Conservation (phyloP, 2,329 filamentous ascomycete genomes). For the Ophiostoma sp. region DNA sequence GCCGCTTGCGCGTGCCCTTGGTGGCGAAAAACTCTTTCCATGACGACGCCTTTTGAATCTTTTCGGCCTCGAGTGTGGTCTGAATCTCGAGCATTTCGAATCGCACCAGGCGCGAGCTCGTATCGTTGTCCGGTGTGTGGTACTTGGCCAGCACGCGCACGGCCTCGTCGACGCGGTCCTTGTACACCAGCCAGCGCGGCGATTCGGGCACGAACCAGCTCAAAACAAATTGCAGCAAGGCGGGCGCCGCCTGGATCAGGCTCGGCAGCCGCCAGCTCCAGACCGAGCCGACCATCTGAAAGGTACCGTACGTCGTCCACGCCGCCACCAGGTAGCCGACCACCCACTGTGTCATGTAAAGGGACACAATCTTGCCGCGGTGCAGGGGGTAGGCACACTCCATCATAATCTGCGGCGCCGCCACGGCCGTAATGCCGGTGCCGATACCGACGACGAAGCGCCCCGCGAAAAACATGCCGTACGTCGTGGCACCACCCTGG, state of each 20-base stretch:
- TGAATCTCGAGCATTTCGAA: conserved; percentile 38
- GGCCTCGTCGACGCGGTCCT: conserved; percentile 34
- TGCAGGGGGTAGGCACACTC: conserved; percentile 78
- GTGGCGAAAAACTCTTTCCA: conserved; percentile 38
- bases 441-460: conserved; percentile 68
- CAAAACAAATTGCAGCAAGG: conserved; percentile 1
- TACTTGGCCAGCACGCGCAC: conserved; percentile 41
- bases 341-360: conserved; percentile 76
- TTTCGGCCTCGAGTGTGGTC: conserved; percentile 33
- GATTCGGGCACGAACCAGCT: conserved; percentile 24
- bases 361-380: conserved; percentile 69
- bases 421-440: conserved; percentile 47
- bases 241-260: background rate
- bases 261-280: conserved; percentile 38
- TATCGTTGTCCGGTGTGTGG: conserved; percentile 45
- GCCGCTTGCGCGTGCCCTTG: conserved; percentile 40
- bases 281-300: conserved; percentile 28
- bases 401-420: conserved; percentile 22
- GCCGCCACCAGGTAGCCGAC: conserved; percentile 72
- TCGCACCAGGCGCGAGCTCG: conserved; percentile 31
- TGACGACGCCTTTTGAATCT: conserved; percentile 31
- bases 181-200: conserved; percentile 32
- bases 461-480: conserved; percentile 67
- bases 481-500: conserved; percentile 64
- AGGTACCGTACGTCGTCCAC: conserved; percentile 70